Evolutionary conservation across 2,329 filamentous ascomycete genomes (phyloP), one percentile per base, ranked within the genome.

Genomic region (Penicillium hesseltinei): DNA sequence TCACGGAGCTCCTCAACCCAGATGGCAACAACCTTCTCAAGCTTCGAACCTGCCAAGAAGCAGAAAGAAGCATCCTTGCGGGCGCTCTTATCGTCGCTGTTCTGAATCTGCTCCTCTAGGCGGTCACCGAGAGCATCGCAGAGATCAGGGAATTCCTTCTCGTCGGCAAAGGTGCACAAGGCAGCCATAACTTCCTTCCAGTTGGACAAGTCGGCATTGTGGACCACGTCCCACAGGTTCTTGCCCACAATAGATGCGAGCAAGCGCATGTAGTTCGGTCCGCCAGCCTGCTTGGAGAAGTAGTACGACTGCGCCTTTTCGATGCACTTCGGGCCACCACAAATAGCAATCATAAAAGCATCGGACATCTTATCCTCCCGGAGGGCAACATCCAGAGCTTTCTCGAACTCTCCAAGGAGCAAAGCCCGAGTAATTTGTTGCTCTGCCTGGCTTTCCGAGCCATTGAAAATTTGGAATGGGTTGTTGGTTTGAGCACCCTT

Each of bases 111-210:
- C 70, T 96, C 93, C 62, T 90, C 84, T 40, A 99, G 85, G 31
- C 95, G 86, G 73, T 99, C 95, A 66, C 94, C 94, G 23, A 99
- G 84, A 31, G 91, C 91, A 73, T 99, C 94, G 70, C 93, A 99
- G 11, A 99, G 86, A 71, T 97, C 92, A 5, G 93, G 86, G 73
- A 99, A 99, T 67, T 99, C 93, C 39, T 85, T 84, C 44, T 92
- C 89, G 62, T 95, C 88, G 0, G 94, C 94, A 75, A 93, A 99
- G 1, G 94, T 97, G 82, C 94, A 99, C 53, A 99, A 80, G 1
- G 92, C 90, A 29, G 91, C 92, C 90, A 99, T 95, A 3, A 93
- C 88, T 75, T 97, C 94, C 77, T 95, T 97, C 95, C 94, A 99
- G 76, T 94, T 90, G 51, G 84, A 83, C 45, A 99, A 79, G 69